Evolutionary conservation across 352 stramenopile species (phyloP), one percentile per base, ranked within the genome.

Genomic region (Pythium myriotylum): DNA sequence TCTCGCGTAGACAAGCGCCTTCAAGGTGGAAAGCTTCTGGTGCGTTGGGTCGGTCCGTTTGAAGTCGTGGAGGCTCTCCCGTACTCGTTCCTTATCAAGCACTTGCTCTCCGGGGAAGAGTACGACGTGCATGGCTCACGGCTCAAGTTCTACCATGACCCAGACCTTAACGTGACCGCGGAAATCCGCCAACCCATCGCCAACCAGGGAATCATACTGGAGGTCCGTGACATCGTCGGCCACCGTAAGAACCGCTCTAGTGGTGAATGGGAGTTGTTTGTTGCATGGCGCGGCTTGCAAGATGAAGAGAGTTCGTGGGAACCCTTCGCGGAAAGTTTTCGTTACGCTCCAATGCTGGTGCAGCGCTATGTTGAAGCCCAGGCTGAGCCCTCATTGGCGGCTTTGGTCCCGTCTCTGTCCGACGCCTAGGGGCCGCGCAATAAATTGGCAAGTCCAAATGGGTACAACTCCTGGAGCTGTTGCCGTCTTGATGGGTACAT

Each of bases 91-190:
- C 22, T 62, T 14, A 55, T 70, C 5, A 4, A 62, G 32, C 53
- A 74, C 33, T 20, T 67, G 27, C 40, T 74, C 40, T 61, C 59
- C 12, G 35, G 41, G 22, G 60, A 63, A 3, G 24, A 40, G 16
- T 57, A 53, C 20, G 67, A 74, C 22, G 67, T 69, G 1, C 54
- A 70, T 63, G 61, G 54, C 1, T 65, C 53, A 22, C 55, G 54
- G 2, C 43, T 68, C 1, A 64, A 68, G 51, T 58, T 64, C 29
- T 68, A 26, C 20, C 48, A 73, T 14, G 7, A 26, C 3, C n/a
- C n/a, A n/a, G 59, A 65, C 10, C 37, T 68, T 23, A 43, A 68
- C 27, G 54, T 62, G 19, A 64, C 58, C 3, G 41, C 20, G 14
- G 43, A 72, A 33, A 13, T 68, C 3, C 43, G 50, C 32, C 17